Conservation (phyloP, 129 eudicot species). For the Oenanthe sinensis region DNA sequence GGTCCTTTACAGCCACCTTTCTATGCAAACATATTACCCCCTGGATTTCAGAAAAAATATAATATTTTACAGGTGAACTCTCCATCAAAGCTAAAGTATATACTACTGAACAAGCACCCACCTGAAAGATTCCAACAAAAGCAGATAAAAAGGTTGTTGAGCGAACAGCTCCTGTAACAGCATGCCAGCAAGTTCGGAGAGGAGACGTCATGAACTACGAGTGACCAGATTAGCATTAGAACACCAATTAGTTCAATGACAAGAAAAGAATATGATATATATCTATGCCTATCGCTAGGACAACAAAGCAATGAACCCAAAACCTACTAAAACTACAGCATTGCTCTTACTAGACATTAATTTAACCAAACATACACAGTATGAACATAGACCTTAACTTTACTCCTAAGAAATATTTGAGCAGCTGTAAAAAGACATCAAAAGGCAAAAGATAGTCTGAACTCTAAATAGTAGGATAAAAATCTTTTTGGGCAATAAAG, state of each 20-base stretch:
- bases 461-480: no score
- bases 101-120: constrained; percentile 12
- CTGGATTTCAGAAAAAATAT: constrained; percentile 20
- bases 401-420: background rate
- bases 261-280: background rate
- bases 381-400: background rate
- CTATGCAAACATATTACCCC: constrained; percentile 88
- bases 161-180: constrained; percentile 86
- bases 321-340: background rate
- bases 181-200: constrained; percentile 75
- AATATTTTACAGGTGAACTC: background rate
- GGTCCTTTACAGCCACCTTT: constrained; percentile 77
- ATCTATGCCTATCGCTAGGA: background rate
- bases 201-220: constrained; percentile 89
- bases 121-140: constrained; percentile 97
- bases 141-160: constrained; percentile 90
- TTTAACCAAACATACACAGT: background rate
- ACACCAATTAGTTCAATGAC: background rate
- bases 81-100: constrained; percentile 9
- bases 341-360: background rate
- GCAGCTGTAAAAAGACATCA: background rate
- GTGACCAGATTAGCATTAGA: constrained; percentile 8
- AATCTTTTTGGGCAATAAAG: background rate
- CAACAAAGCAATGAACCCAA: background rate
- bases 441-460: background rate